Evolutionary conservation across 345 rosid species (phyloP).

Genomic region (Barbarea vulgaris): DNA sequence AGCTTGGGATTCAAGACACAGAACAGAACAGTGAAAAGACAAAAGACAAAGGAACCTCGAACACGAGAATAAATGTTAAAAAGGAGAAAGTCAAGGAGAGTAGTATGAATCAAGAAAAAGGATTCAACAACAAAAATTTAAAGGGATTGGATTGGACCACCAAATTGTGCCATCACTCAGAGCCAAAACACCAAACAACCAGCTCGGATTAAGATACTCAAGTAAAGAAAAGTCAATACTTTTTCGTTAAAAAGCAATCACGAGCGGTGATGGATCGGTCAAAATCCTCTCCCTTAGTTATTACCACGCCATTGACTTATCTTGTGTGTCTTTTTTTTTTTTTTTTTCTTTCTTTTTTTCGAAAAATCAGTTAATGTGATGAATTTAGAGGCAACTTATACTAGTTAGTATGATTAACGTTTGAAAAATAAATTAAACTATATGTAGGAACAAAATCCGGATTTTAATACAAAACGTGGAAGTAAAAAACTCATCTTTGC

Average conservation of each 20-base stretch:
- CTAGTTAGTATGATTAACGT: not conserved
- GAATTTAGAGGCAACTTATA: not conserved
- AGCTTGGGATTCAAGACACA: constrained; percentile 42
- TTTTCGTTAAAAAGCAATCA: constrained; percentile 12
- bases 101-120: constrained; percentile 15
- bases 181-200: constrained; percentile 30
- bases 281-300: constrained; percentile 10
- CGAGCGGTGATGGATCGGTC: constrained; percentile 30
- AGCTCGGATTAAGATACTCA: constrained; percentile 27
- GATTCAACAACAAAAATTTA: constrained; percentile 15
- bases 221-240: constrained; percentile 32
- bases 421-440: not conserved
- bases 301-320: constrained; percentile 29
- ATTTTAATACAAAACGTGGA: constrained; percentile 4
- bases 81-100: constrained; percentile 39
- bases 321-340: not conserved
- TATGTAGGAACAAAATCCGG: not conserved
- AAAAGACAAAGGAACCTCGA: constrained; percentile 30
- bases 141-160: constrained; percentile 25
- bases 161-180: constrained; percentile 12
- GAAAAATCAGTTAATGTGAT: not conserved
- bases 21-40: constrained; percentile 39
- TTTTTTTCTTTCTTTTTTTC: not conserved
- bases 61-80: constrained; percentile 27
- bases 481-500: constrained; percentile 21